Base-by-base conservation (phyloP, 768 basidiomycete genomes). In the Crassisporium funariophilum region DNA sequence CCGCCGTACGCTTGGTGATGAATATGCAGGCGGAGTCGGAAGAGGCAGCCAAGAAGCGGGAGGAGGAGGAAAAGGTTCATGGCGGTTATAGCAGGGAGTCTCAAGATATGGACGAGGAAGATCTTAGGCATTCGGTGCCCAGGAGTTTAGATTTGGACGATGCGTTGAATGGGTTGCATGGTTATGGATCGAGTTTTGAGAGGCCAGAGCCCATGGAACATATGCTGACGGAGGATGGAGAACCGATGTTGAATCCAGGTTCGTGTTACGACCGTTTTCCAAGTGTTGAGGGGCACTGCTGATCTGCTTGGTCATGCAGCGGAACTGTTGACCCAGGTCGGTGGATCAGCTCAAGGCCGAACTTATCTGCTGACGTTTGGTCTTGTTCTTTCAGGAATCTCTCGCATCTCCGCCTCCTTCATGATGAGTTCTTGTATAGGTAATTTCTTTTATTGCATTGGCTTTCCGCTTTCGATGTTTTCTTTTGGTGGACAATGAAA, bases 181-280 rank as follows among this genome's bases (percentile, higher is more conserved):
- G 52, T 29, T 68, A 71, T 37, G 70, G 66, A 42, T 36, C 68
- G 15, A 57, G 59, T 8, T 52, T 72, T 44, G 63, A 66, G 11
- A 68, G 67, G 23, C 68, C 75, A 10, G 71, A 68, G 33, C 69
- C 72, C 12, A 74, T 76, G 73, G 78, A 78, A 49, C 73, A 78
- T 51, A 77, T 82, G 53, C 66, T 83, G 12, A 82, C 79, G 2
- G 82, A 83, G 57, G 82, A 84, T 57, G 82, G 79, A 7, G 80
- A 79, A 56, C 77, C 81, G 4, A 85, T 85, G 80, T 64, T 86
- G 53, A 82, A 83, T 62, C 81, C 83, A 66, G 82, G 83, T 84
- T 34, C 20, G 78, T 67, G 13, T n/a, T 34, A 40, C 44, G 17
- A n/a, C n/a, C 11, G n/a, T 5, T 17, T 36, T 36, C 35, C 34